Conservation (phyloP, 2,329 filamentous ascomycete species). For the Cryphonectria nitschkei region DNA sequence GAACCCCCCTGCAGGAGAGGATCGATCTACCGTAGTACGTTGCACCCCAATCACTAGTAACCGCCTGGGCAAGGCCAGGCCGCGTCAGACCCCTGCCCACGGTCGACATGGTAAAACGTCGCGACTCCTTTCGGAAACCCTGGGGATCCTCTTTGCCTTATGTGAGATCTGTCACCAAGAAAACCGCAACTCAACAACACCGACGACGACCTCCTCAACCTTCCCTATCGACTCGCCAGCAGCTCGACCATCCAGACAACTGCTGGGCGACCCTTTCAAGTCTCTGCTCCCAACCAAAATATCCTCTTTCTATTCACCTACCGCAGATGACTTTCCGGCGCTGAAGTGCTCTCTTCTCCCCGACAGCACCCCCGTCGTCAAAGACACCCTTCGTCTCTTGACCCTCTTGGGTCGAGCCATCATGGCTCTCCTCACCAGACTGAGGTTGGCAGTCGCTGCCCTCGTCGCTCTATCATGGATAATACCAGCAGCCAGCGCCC, state of each 20-base stretch:
- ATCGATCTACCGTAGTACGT: background rate
- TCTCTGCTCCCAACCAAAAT: background rate
- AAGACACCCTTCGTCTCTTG: constrained; percentile 10
- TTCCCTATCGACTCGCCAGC: background rate
- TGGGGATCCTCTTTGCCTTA: constrained; percentile 5
- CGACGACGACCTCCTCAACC: background rate
- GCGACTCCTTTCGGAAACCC: constrained; percentile 11
- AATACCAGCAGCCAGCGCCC: constrained; percentile 36
- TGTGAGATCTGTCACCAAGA: constrained; percentile 13
- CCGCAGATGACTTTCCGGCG: constrained; percentile 1
- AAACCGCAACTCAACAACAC: background rate
- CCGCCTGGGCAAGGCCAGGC: background rate
- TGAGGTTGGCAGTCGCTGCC: constrained; percentile 34
- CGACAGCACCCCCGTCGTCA: background rate
- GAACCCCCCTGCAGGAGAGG: background rate
- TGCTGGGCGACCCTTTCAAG: background rate
- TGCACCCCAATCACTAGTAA: background rate
- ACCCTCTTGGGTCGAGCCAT: constrained; percentile 27
- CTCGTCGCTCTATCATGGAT: constrained; percentile 50
- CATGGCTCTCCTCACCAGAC: constrained; percentile 34
- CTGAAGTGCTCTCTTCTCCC: background rate
- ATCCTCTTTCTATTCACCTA: background rate
- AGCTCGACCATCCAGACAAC: background rate
- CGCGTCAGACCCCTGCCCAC: constrained; percentile 9
- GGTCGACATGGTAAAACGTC: constrained; percentile 1